Base-by-base conservation (phyloP, 2,329 filamentous ascomycete genomes). In the Nothophoma quercina region DNA sequence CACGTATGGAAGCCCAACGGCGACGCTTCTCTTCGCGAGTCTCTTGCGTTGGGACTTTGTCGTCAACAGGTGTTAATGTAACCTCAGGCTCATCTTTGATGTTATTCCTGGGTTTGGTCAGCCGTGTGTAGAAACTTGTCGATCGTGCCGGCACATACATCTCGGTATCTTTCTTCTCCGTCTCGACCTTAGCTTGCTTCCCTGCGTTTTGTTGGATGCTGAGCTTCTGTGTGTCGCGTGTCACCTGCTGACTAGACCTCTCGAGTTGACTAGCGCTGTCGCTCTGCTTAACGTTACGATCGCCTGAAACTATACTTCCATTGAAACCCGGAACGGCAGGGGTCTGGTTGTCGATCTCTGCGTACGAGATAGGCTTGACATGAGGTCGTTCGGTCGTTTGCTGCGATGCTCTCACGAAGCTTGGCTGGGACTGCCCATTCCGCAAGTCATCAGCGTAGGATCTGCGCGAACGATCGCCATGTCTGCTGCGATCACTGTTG, bases 391-490 rank as follows among this genome's bases (percentile, higher is more conserved):
- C 59, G 26, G 42, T 35, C 19, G 51, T 21, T 12, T 53, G 47
- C 23, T 44, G 54, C 8, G 46, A 48, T 22, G 55, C 59, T 39
- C 45, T 64, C 16, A 53, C 43, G 8, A 53, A 53, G 22, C 23
- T 51, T 33, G 53, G 43, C 25, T 42, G 45, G 26, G 43, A 32
- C 25, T 45, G 55, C 23, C 15, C 55, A 35, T 41, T 43, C 43
- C 48, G 32, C 15, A 44, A 12, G n/a, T 47, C 38, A 15, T 53
- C 86, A 77, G 88, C 86, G 63, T 84, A 83, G 26, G 83, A 77
- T 63, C 84, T 85, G 70, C 84, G 85, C 67, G 87, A 80, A 32
- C 83, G 75, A 63, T 89, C 86, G 81, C 74, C 56, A 79, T 78
- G 69, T 73, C 68, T 68, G 47, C 51, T 55, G 44, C 59, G 63